phyloP scores from a whole-genome alignment of 257 asterid species.

The Avicennia marina region DNA sequence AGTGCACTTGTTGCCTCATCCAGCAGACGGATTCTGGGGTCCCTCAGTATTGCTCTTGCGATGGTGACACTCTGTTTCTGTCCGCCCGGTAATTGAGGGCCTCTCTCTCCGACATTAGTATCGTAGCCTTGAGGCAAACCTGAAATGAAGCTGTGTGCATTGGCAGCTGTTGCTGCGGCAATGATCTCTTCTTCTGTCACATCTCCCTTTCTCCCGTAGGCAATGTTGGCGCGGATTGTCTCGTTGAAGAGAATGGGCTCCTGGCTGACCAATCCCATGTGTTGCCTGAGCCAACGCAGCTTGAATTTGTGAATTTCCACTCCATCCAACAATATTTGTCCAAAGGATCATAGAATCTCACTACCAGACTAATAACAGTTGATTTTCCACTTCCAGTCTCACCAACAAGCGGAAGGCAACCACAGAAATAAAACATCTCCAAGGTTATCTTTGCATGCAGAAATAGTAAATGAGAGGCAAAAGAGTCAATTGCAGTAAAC shows the following conservation, averaged over 20 bases:
- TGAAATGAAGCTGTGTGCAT: conserved; percentile 84
- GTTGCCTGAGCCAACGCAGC: conserved; percentile 78
- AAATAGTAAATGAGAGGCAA: too few relatives aligned
- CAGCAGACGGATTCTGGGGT: conserved; percentile 60
- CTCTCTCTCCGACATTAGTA: conserved; percentile 76
- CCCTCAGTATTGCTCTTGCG: conserved; percentile 73
- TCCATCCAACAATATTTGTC: conserved; percentile 64
- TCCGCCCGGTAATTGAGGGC: conserved; percentile 75
- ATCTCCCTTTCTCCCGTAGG: conserved; percentile 65
- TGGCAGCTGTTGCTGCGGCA: conserved; percentile 67
- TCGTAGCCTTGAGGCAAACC: conserved; percentile 73
- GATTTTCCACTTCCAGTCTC: conserved; percentile 97
- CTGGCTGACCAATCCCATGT: conserved; percentile 96
- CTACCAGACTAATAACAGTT: conserved; percentile 64
- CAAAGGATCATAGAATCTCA: conserved; percentile 85
- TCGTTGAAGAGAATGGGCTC: conserved; percentile 76
- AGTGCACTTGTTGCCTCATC: conserved; percentile 90
- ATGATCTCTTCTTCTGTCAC: conserved; percentile 76
- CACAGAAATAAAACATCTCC: too few relatives aligned
- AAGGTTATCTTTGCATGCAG: too few relatives aligned
- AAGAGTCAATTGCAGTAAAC: too few relatives aligned
- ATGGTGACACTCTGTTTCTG: conserved; percentile 91
- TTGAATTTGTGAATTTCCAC: conserved; percentile 65
- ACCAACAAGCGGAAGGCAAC: conserved; percentile 43
- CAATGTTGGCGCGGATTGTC: conserved; percentile 79